A percentile compares a stretch with the other conserved stretches of the same genome.
phyloP scores from a whole-genome alignment of 805 yeast species.

The Nakazawaea sp. region DNA sequence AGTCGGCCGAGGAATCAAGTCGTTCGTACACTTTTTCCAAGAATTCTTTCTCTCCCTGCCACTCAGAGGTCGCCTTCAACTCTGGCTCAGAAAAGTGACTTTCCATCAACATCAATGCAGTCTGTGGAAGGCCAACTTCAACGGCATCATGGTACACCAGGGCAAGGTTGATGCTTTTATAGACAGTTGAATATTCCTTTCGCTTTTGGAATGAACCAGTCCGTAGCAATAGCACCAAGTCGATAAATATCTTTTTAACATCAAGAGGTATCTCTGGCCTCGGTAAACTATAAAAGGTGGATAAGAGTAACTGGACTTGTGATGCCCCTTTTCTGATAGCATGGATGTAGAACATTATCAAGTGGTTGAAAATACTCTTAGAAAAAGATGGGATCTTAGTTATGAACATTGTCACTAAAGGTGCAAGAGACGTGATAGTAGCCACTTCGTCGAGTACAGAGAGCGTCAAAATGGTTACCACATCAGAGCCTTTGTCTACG shows the following conservation, averaged over 20 bases:
- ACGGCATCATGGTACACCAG: slow-evolving; percentile 26
- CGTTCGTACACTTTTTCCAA: slow-evolving; percentile 36
- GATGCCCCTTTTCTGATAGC: slow-evolving; percentile 13
- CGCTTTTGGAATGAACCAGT: slow-evolving; percentile 28
- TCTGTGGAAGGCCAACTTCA: slow-evolving; percentile 26
- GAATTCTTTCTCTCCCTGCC: slow-evolving; percentile 15
- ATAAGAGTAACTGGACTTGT: slow-evolving; percentile 15
- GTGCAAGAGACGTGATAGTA: slow-evolving; percentile 3
- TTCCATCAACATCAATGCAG: slow-evolving; percentile 43
- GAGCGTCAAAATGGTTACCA: neutral
- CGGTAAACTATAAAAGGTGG: slow-evolving; percentile 16
- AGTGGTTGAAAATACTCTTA: slow-evolving; percentile 18
- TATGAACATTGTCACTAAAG: slow-evolving; percentile 10
- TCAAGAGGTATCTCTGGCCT: slow-evolving; percentile 8
- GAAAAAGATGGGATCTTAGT: slow-evolving; percentile 17
- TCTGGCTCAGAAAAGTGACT: slow-evolving; percentile 23
- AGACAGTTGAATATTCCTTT: slow-evolving; percentile 22
- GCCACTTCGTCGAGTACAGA: slow-evolving; percentile 4
- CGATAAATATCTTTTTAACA: slow-evolving; percentile 19
- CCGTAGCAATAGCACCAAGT: slow-evolving; percentile 29
- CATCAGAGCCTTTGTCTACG: no score
- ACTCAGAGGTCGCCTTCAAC: neutral
- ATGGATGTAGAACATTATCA: slow-evolving; percentile 21
- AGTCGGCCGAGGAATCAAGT: slow-evolving; percentile 52
- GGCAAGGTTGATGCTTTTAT: slow-evolving; percentile 22